Base-by-base conservation (phyloP, 2,329 filamentous ascomycete species). In the Hymenoscyphus occultus region DNA sequence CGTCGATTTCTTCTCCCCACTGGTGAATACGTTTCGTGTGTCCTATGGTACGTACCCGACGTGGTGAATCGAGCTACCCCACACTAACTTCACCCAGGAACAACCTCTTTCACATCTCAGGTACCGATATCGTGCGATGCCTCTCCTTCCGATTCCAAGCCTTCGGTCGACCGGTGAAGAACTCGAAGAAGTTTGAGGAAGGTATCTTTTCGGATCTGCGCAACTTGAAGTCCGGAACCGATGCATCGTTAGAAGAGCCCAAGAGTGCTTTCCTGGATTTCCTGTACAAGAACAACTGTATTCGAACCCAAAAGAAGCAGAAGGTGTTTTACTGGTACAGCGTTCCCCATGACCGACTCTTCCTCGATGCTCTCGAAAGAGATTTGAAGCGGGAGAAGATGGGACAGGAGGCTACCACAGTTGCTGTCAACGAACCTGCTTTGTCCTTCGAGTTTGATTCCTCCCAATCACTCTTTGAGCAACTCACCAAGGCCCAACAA, bases 241-340 rank as follows among this genome's bases (percentile, higher is more conserved):
- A 99, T 82, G 95, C 95, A 59, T 97, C 95, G 54, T 87, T 99
- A 67, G 95, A 99, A 80, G 95, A 99, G 82, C 95, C 95, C 64
- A 99, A 99, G 85, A 98, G 94, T 80, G 90, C 91, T 1, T 99
- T 99, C 81, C 86, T 99, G 68, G 95, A 99, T 80, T 99, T 98
- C 78, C 84, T 99, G 56, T 99, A 99, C 87, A 99, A 99, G 86
- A 99, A 99, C 86, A 99, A 99, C 83, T 99, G 95, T 85, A 99
- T 99, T 73, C 90, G 95, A 73, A 99, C 95, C 45, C 95, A 99
- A 80, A 99, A 99, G 88, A 99, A 99, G 85, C 95, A 99, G 77
- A 99, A 99, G 84, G 95, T 99, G 71, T 99, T 99, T 76, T 99
- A 98, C 82, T 99, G 95, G 95, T 99, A 98, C 81, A 97, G 93